Base-by-base conservation (phyloP, 768 basidiomycete genomes). In the Tricholoma hemisulphureum region DNA sequence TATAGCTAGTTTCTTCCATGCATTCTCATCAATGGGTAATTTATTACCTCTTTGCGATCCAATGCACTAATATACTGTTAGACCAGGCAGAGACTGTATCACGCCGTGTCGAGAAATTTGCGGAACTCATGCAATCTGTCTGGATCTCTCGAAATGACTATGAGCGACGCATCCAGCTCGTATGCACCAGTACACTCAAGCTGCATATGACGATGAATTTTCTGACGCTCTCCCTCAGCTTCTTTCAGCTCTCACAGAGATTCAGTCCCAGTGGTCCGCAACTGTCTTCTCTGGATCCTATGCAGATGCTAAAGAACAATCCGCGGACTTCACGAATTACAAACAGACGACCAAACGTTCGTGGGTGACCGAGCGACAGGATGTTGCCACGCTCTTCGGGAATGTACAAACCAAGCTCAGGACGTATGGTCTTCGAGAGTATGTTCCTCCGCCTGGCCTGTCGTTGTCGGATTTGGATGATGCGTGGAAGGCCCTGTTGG, bases 1-100 rank as follows among this genome's bases (percentile, higher is more conserved):
- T 63, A 89, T 99, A 46, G 97, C 97, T 31, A 92, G 92, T 65
- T 98, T 83, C 74, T 99, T 99, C 80, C 97, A 98, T 69, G 95
- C 96, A 0, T 99, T 99, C 71, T 96, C 95, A 0, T 88, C 92
- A 0, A 95, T 97, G 89, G 93, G 95, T 95, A 62, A 51, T 83
- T 72, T 18, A 41, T 32, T 51, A 9, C 28, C 0, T n/a, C 60
- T 18, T 7, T 11, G 43, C 26, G 32, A 6, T 46, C 32, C n/a
- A 37, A 60, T 41, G 58, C 56, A 59, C 39, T 65, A 41, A 14
- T 50, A 29, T 41, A 34, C 18, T 21, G 9, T 21, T 61, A 97
- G 96, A 98, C 65, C 95, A 97, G 71, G 89, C 92, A 4, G 93
- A 98, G 71, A 97, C 94, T 0, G 94, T 94, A 18, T 90, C 94